Base-by-base conservation (phyloP, 2,329 filamentous ascomycete genomes). In the Arthrobotrys iridis region DNA sequence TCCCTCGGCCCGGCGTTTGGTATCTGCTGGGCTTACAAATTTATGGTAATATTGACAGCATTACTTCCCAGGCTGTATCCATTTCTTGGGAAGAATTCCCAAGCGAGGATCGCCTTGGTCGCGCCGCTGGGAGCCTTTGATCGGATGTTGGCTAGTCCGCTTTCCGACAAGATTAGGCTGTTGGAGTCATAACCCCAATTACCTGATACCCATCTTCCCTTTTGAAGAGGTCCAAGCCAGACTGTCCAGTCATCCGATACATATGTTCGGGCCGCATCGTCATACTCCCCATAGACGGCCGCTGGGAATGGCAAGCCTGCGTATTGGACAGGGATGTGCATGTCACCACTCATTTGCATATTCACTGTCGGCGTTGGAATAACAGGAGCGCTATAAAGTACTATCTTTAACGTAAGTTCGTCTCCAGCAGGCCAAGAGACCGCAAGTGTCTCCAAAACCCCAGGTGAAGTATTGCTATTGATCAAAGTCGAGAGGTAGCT, bases 191-290 rank as follows among this genome's bases (percentile, higher is more conserved):
- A 64, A 10, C 66, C 71, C 77, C 75, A 77, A 35, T 77, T 77
- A 10, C 77, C 84, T 7, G 48, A 55, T 33, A 33, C 28, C 48
- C 48, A 55, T 13, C 82, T 79, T 10, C 81, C 84, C 77, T 86
- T 82, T 79, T 88, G 86, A 22, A 89, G 79, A 2, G 84, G 83
- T 0, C 85, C 85, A 0, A 88, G 80, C 22, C 83, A 87, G 77
- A 83, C 79, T 0, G 87, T 89, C 85, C 86, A 89, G 50, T 85
- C 83, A 74, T 88, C 87, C 1, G 86, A 82, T 4, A 72, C 48
- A 41, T 46, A 67, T 58, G 41, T 77, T 75, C 43, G 88, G 78
- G 63, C 83, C 6, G 80, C 82, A 0, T 86, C 86, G 72, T 87
- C 85, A 1, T 78, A 80, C 18, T 83, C 83, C 3, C 85, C 48